Evolutionary conservation across 2,329 filamentous ascomycete genomes (phyloP), one percentile per base, ranked within the genome.

Genomic region (Sclerotinia glacialis): DNA sequence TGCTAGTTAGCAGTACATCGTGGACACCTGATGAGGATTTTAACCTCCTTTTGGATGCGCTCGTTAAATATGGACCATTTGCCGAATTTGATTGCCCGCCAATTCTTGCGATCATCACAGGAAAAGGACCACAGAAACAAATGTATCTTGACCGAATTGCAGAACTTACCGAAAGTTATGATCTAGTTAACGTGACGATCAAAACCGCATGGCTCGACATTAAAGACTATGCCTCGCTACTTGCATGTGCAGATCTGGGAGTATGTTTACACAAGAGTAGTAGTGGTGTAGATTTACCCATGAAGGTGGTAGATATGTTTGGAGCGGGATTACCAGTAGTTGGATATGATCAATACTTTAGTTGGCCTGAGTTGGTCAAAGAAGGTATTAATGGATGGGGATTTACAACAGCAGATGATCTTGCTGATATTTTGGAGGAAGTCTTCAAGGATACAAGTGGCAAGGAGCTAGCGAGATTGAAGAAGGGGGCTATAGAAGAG

Each of bases 271-370:
- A 99, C 79, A 97, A 87, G 71, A 97, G 93, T 18, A 96, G 91
- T 71, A 97, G 92, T 2, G 95, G 95, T 1, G 93, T 99, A 0
- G 95, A 99, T 78, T 81, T 99, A 26, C 95, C 95, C 0, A 99
- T 99, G 95, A 99, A 99, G 79, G 93, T 99, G 0, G 93, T 99
- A 18, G 95, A 99, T 77, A 97, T 99, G 93, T 98, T 99, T 77
- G 95, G 95, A 2, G 90, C 93, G 0, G 95, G 94, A 0, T 80
- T 99, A 37, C 95, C 95, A 0, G 95, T 99, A 0, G 88, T 89
- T 0, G 94, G 93, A 5, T 98, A 95, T 83, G 86, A 86, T 34
- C 84, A 85, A 2, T 99, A 96, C 75, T 88, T 93, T 75, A 94
- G 93, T 69, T 97, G 96, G 83, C 82, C 86, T 2, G 95, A 99